phyloP scores from a whole-genome alignment of 1,284 basidiomycete genomes.

The Pholiota adiposa region DNA sequence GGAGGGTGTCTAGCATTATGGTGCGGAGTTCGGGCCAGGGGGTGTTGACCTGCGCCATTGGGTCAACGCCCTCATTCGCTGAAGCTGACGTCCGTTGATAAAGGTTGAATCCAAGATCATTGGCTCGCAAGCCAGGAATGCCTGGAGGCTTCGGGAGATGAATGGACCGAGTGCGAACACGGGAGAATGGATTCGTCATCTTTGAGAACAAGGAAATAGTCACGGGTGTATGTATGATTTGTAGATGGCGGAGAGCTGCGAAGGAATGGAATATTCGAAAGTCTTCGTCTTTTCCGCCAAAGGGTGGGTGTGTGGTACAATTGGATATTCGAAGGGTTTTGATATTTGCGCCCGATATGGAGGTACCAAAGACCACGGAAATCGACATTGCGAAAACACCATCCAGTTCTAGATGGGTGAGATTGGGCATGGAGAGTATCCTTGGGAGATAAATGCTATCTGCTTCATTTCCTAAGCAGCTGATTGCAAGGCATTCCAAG shows the following conservation, averaged over 20 bases:
- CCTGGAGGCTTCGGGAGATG: background rate
- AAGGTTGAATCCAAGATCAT: background rate
- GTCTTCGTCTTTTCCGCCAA: background rate
- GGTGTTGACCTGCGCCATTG: background rate
- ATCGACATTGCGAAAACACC: conserved; percentile 1
- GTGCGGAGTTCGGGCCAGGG: conserved; percentile 17
- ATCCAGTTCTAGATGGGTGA: conserved; percentile 2
- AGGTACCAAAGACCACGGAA: conserved; percentile 2
- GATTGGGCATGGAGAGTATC: conserved; percentile 4
- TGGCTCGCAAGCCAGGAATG: background rate
- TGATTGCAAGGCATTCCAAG: background rate
- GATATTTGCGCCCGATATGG: conserved; percentile 2
- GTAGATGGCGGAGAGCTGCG: conserved; percentile 6
- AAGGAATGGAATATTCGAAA: conserved; percentile 8
- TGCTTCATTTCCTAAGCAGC: background rate
- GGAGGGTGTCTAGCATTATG: conserved; percentile 17
- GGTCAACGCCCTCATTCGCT: background rate
- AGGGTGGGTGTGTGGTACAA: background rate
- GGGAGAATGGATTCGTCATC: background rate
- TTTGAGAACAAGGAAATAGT: background rate
- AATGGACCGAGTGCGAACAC: background rate
- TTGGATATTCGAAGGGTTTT: conserved; percentile 3
- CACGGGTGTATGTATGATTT: conserved; percentile 6
- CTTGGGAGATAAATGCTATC: background rate
- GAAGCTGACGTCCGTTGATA: background rate